Percentiles rank a stretch among this genome's conserved stretches.
phyloP scores from a whole-genome alignment of 495 filamentous ascomycete species.

The Melanomma pulvis-pyrius region DNA sequence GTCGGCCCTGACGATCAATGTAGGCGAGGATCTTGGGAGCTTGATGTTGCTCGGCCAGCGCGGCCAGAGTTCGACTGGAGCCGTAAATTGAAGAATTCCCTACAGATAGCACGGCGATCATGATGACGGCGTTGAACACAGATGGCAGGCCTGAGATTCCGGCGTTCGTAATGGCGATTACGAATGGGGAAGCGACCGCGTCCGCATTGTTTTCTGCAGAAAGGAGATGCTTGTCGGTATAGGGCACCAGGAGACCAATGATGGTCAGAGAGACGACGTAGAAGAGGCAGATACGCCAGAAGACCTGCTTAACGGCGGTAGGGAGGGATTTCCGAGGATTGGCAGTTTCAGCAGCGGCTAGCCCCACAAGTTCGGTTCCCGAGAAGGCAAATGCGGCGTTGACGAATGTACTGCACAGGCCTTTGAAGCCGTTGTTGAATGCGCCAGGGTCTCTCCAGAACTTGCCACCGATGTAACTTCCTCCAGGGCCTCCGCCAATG shows the following conservation, averaged over 20 bases:
- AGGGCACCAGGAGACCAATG: conserved; percentile 45
- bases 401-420: conserved; percentile 90
- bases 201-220: conserved; percentile 20
- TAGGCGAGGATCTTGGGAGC: conserved; percentile 46
- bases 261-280: conserved; percentile 45
- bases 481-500: conserved; percentile 69
- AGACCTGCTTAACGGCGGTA: conserved; percentile 88
- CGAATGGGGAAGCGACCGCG: conserved; percentile 43
- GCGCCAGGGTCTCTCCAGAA: conserved; percentile 87
- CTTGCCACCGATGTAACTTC: conserved; percentile 79
- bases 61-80: conserved; percentile 46
- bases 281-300: conserved; percentile 85
- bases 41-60: conserved; percentile 46
- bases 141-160: conserved; percentile 45
- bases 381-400: conserved; percentile 91
- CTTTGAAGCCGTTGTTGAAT: conserved; percentile 92
- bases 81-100: conserved; percentile 47
- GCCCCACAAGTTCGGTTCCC: conserved; percentile 90
- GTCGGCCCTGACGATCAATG: conserved; percentile 47
- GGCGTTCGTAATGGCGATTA: conserved; percentile 45
- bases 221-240: conserved; percentile 39
- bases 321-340: conserved; percentile 87
- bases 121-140: conserved; percentile 48
- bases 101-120: conserved; percentile 47
- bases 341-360: conserved; percentile 83